Conservation (phyloP, 2,329 filamentous ascomycete genomes). For the Penicillium sp. region DNA sequence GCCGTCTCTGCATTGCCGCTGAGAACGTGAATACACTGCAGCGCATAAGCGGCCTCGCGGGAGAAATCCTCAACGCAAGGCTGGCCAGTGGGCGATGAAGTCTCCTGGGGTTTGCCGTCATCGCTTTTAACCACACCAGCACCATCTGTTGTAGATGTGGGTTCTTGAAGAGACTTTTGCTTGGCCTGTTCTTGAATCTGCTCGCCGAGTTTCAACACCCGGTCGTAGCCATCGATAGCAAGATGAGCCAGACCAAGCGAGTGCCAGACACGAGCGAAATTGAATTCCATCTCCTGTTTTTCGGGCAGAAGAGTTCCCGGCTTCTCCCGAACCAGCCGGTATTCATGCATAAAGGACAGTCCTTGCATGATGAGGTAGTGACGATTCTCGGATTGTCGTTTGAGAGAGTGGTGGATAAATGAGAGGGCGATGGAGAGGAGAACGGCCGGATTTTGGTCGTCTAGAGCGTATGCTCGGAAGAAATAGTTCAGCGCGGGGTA, state of each 20-base stretch:
- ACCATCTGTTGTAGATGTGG: constrained; percentile 46
- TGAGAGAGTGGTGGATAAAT: constrained; percentile 86
- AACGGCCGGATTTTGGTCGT: constrained; percentile 73
- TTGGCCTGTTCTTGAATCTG: constrained; percentile 42
- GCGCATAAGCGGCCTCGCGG: constrained; percentile 70
- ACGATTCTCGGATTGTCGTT: constrained; percentile 84
- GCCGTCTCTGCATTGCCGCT: constrained; percentile 64
- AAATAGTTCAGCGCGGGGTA: constrained; percentile 86
- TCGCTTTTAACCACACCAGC: constrained; percentile 30
- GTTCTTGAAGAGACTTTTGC: constrained; percentile 11
- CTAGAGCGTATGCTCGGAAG: constrained; percentile 69
- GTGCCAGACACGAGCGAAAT: constrained; percentile 74
- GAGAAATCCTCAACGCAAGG: constrained; percentile 58
- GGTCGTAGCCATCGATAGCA: constrained; percentile 70
- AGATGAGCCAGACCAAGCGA: constrained; percentile 70
- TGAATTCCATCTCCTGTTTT: constrained; percentile 77
- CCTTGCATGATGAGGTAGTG: constrained; percentile 87
- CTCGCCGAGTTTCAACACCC: constrained; percentile 53
- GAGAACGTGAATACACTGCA: constrained; percentile 66
- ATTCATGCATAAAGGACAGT: constrained; percentile 73
- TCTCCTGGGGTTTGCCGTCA: constrained; percentile 7
- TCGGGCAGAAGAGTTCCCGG: constrained; percentile 46
- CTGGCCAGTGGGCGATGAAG: constrained; percentile 4
- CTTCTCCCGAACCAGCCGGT: constrained; percentile 62
- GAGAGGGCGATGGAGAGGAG: constrained; percentile 78